Conservation (phyloP, 345 rosid species). For the Turritis glabra region DNA sequence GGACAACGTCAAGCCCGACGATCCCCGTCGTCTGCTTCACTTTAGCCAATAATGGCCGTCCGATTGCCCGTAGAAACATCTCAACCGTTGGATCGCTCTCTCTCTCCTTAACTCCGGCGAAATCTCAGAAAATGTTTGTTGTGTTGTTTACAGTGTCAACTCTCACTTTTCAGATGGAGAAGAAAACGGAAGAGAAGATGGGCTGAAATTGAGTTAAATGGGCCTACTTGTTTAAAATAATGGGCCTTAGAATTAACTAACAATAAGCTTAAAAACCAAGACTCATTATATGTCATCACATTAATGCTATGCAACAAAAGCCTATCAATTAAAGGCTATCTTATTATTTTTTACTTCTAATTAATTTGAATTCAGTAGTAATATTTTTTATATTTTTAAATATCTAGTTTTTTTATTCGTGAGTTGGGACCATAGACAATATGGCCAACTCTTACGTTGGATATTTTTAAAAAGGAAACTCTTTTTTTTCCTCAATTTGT, state of each 20-base stretch:
- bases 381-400: constrained; percentile 33
- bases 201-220: neutral
- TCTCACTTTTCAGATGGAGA: constrained; percentile 4
- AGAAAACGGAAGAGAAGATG: neutral
- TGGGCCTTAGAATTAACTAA: too few relatives aligned
- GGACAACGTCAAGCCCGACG: constrained; percentile 92
- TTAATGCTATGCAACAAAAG: too few relatives aligned
- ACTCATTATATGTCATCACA: too few relatives aligned
- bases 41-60: constrained; percentile 89
- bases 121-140: constrained; percentile 29
- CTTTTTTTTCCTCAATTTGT: constrained; percentile 2
- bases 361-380: neutral
- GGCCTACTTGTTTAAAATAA: neutral
- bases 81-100: constrained; percentile 24
- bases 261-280: too few relatives aligned
- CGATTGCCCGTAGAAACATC: constrained; percentile 80
- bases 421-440: constrained; percentile 40
- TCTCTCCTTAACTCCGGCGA: constrained; percentile 25
- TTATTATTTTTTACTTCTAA: too few relatives aligned
- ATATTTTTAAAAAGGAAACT: neutral
- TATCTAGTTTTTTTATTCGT: constrained; percentile 54
- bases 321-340: too few relatives aligned
- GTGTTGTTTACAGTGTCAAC: constrained; percentile 18
- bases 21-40: constrained; percentile 95
- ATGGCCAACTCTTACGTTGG: neutral